Evolutionary conservation across 176 grass and related monocot species (phyloP).

Genomic region (Lolium rigidum): DNA sequence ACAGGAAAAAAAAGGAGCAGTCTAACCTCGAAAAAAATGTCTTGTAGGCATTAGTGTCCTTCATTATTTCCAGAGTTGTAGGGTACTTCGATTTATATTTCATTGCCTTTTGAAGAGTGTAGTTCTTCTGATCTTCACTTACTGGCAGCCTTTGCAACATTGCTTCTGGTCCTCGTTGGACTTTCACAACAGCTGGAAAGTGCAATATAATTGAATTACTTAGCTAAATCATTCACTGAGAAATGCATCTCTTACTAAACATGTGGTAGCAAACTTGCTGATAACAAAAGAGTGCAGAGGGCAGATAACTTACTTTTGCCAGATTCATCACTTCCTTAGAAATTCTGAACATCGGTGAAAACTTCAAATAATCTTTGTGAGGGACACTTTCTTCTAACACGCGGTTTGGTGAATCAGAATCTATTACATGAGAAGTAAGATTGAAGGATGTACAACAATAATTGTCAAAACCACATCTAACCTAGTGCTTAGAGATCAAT

Average conservation of each 20-base stretch:
- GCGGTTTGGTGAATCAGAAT: neutral
- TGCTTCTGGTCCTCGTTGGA: too few relatives aligned
- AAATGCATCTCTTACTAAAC: too few relatives aligned
- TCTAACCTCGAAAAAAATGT: too few relatives aligned
- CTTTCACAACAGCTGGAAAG: too few relatives aligned
- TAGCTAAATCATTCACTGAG: neutral
- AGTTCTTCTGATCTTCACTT: too few relatives aligned
- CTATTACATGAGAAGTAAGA: constrained; percentile 29
- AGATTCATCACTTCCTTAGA: constrained; percentile 15
- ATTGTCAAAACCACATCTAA: neutral
- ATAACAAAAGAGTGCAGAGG: neutral
- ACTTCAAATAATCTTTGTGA: constrained; percentile 20
- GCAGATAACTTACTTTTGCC: constrained; percentile 45
- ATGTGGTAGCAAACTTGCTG: constrained; percentile 5
- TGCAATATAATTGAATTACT: too few relatives aligned
- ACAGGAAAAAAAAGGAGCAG: too few relatives aligned
- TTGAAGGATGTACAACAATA: neutral
- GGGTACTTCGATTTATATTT: too few relatives aligned
- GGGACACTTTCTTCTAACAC: constrained; percentile 9
- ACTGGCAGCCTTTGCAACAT: too few relatives aligned
- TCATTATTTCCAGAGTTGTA: too few relatives aligned
- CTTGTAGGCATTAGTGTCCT: too few relatives aligned
- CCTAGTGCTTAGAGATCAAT: neutral
- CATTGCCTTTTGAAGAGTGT: too few relatives aligned
- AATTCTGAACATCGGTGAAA: constrained; percentile 6